A percentile compares a stretch with the other conserved stretches of the same genome.
phyloP scores from a whole-genome alignment of 257 asterid species.

The Nicotiana undulata region DNA sequence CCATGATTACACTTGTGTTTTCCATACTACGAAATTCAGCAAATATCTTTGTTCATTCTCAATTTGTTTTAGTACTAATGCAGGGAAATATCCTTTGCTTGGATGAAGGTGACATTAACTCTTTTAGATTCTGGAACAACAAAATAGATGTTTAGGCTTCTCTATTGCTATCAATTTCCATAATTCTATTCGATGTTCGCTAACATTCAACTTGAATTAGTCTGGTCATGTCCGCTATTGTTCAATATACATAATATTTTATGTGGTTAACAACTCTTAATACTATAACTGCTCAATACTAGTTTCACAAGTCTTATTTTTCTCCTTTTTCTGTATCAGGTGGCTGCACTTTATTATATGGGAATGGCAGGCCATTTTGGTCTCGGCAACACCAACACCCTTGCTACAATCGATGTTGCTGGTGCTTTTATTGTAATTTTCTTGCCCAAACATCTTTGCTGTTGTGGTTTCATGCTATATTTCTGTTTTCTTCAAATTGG shows the following conservation, averaged over 20 bases:
- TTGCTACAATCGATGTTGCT: slow-evolving; percentile 92
- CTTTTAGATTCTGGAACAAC: neutral
- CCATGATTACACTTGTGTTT: neutral
- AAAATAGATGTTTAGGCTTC: neutral
- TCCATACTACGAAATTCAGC: neutral
- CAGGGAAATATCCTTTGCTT: neutral
- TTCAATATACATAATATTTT: neutral
- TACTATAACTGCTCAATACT: neutral
- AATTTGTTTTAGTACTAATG: neutral
- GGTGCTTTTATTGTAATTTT: slow-evolving; percentile 74
- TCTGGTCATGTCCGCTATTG: neutral
- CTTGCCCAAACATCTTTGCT: neutral
- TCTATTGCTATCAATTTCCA: neutral
- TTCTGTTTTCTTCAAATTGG: neutral
- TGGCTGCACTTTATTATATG: slow-evolving; percentile 63
- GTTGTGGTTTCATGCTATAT: neutral
- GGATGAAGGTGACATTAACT: neutral
- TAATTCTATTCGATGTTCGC: neutral
- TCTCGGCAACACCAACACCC: slow-evolving; percentile 89
- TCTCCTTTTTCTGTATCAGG: slow-evolving; percentile 31
- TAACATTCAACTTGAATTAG: neutral
- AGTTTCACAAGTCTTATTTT: neutral
- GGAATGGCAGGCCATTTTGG: slow-evolving; percentile 96
- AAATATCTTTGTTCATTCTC: neutral
- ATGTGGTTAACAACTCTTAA: neutral